These are phyloP conservation scores for Carex cristatella DNA, from an alignment of 176 grass and related monocot genomes.

Conservation along the genomic window DNA sequence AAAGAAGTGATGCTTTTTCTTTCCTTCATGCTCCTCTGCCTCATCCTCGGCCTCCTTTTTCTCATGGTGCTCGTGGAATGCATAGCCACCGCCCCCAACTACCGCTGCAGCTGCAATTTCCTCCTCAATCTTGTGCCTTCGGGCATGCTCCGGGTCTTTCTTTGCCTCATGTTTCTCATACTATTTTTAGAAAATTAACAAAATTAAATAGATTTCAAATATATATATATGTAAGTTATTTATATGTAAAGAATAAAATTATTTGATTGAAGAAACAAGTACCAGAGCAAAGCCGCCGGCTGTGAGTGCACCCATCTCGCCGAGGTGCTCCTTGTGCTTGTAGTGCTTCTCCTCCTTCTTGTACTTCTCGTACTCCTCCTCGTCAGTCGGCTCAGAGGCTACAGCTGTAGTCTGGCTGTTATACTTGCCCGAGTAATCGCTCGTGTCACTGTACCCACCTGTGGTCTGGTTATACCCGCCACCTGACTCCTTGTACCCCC, in stretches of 20 bases:
- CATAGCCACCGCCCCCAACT: slow-evolving; percentile 63
- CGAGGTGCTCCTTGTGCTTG: slow-evolving; percentile 84
- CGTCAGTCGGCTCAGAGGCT: slow-evolving; percentile 26
- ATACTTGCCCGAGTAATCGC: slow-evolving; percentile 8
- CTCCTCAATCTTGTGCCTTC: slow-evolving; percentile 81
- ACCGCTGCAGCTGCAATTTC: slow-evolving; percentile 58
- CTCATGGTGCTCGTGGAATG: slow-evolving; percentile 87
- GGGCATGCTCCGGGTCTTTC: slow-evolving; percentile 74
- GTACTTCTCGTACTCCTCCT: slow-evolving; percentile 42
- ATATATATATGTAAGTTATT: background rate
- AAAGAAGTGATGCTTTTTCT: slow-evolving; percentile 77
- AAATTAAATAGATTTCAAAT: background rate
- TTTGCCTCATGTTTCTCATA: slow-evolving; percentile 91
- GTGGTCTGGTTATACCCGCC: slow-evolving; percentile 7
- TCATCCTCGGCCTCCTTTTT: slow-evolving; percentile 78
- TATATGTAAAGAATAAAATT: background rate
- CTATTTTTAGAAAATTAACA: slow-evolving; percentile 13
- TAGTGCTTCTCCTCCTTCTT: slow-evolving; percentile 77
- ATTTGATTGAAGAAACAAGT: slow-evolving; percentile 8
- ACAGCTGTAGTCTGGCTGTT: slow-evolving; percentile 29
- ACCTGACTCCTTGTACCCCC: background rate
- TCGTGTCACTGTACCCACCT: slow-evolving; percentile 8
- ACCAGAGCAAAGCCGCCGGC: slow-evolving; percentile 76
- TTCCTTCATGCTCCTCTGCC: slow-evolving; percentile 52
- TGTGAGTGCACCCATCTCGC: slow-evolving; percentile 44